Conservation (phyloP, 176 grass and related monocot species). For the Phragmites australis region DNA sequence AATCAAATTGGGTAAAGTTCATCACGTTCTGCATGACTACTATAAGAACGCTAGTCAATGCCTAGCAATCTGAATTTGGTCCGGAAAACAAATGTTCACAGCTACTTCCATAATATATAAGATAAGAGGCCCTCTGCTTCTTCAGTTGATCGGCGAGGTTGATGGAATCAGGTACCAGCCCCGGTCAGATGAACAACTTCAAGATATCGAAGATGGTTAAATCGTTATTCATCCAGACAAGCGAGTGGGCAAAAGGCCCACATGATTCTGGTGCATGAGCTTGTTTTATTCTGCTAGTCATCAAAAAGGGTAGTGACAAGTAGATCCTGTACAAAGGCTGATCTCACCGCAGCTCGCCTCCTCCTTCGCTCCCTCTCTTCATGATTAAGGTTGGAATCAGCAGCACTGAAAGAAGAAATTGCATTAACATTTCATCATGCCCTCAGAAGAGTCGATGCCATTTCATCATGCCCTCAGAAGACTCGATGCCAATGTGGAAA, state of each 20-base stretch:
- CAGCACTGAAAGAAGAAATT: slow-evolving; percentile 21
- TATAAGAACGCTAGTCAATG: background rate
- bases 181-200: slow-evolving; percentile 13
- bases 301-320: slow-evolving; percentile 52
- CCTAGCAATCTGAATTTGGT: slow-evolving; percentile 14
- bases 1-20: background rate
- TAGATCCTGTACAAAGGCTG: slow-evolving; percentile 50
- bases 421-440: background rate
- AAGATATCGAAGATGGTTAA: background rate
- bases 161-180: slow-evolving; percentile 3
- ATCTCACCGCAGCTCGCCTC: slow-evolving; percentile 31
- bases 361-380: slow-evolving; percentile 57
- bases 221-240: slow-evolving; percentile 39
- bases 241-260: slow-evolving; percentile 31
- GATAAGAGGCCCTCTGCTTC: background rate
- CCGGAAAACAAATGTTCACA: background rate
- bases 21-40: background rate
- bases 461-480: background rate
- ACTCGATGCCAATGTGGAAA: background rate
- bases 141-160: background rate
- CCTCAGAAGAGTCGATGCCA: background rate
- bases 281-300: slow-evolving; percentile 28
- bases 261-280: slow-evolving; percentile 5
- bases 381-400: slow-evolving; percentile 48
- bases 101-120: slow-evolving; percentile 23